phyloP scores from a whole-genome alignment of 352 stramenopile genomes.

The Elongisporangium anandrum region DNA sequence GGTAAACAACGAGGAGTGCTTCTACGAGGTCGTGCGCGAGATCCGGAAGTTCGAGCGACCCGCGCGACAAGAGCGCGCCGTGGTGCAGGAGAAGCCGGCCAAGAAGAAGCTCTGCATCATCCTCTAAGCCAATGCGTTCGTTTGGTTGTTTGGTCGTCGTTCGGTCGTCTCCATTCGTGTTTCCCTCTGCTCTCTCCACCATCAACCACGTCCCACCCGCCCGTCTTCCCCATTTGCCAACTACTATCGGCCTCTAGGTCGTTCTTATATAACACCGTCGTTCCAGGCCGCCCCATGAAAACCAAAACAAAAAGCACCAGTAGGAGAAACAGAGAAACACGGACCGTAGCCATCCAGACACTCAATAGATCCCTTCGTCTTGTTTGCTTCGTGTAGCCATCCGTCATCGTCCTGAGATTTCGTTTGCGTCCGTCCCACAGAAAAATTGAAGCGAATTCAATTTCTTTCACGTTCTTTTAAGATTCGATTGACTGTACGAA shows the following conservation, averaged over 20 bases:
- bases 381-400: background rate
- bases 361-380: background rate
- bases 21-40: constrained; percentile 86
- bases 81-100: constrained; percentile 46
- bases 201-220: background rate
- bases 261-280: background rate
- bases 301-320: background rate
- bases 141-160: background rate
- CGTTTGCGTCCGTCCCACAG: background rate
- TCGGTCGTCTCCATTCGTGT: background rate
- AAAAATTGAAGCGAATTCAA: background rate
- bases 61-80: constrained; percentile 30
- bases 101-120: constrained; percentile 68
- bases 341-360: background rate
- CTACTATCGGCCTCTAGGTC: background rate
- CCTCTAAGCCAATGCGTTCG: constrained; percentile 14
- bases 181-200: background rate
- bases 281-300: background rate
- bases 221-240: background rate
- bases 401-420: background rate
- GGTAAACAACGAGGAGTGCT: constrained; percentile 89
- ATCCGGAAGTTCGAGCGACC: constrained; percentile 80
- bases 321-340: background rate
- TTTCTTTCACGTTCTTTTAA: background rate
- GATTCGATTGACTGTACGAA: background rate